Evolutionary conservation across 495 filamentous ascomycete genomes (phyloP), one percentile per base, ranked within the genome.

Genomic region (Cercophora newfieldiana): DNA sequence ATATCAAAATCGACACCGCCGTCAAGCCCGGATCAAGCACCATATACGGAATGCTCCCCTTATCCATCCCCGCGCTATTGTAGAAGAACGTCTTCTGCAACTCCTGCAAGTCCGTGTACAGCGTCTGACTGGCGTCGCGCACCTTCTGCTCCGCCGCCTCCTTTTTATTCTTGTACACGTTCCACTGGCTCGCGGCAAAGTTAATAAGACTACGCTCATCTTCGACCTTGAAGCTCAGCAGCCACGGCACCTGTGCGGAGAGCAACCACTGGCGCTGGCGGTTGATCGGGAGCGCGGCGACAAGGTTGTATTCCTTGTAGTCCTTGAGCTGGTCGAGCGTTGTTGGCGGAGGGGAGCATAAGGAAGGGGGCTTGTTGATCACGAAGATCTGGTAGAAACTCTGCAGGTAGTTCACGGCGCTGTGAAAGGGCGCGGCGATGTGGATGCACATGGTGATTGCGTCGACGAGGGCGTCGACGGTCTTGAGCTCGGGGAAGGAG

Each of bases 381-480:
- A 83, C 81, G 59, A 83, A 83, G 28, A 66, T 59, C 29, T 80
- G 77, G 73, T 84, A 84, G 66, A 79, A 83, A 61, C 83, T 73
- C 59, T 83, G 81, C 0, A 84, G 74, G 67, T 84, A 84, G 66
- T 83, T 84, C 44, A 83, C 74, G 22, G 81, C 79, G 18, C 75
- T 80, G 72, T 83, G 82, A 63, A 77, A 82, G 0, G 81, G 81
- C 3, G 82, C 70, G 31, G 81, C 81, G 59, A 81, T 80, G 71
- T 83, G 80, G 68, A 84, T 83, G 73, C 80, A 83, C 81, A 84
- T 83, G 24, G 82, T 84, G 4, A 96, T 91, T 8, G 88, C 87
- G 71, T 96, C 91, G n/a, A 90, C 88, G 1, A 97, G 87, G 66
- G 90, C 90, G 56, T 91, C 89, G 10, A 92, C 88, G 26, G 96